Conservation (phyloP, 176 grass and related monocot species). For the Oryza rufipogon region DNA sequence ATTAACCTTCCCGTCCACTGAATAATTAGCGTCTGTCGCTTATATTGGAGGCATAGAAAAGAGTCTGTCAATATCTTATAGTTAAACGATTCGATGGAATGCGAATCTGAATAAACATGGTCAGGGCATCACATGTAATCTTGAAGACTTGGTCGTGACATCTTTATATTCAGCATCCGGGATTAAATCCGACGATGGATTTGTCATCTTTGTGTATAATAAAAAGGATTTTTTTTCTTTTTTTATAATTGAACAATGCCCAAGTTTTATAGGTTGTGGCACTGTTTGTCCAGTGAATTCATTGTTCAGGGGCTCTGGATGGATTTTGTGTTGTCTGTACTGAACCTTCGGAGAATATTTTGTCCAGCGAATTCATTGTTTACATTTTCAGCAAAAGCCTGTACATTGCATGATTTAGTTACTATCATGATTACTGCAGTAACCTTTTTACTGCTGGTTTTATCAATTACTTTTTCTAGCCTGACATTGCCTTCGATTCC, state of each 20-base stretch:
- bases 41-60: constrained; percentile 20
- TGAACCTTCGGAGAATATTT: neutral
- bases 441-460: neutral
- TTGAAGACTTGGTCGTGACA: constrained; percentile 1
- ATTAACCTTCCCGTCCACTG: constrained; percentile 7
- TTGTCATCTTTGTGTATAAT: constrained; percentile 19
- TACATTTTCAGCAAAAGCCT: neutral
- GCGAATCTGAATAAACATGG: constrained; percentile 18
- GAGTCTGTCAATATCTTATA: neutral
- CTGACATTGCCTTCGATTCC: constrained; percentile 22
- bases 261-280: constrained; percentile 17
- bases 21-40: constrained; percentile 29
- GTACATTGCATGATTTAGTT: neutral
- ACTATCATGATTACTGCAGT: neutral
- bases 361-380: neutral
- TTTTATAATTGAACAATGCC: constrained; percentile 1
- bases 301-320: neutral
- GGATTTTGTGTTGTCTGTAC: neutral
- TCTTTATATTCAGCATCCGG: constrained; percentile 41
- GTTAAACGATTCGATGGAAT: constrained; percentile 5
- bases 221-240: neutral
- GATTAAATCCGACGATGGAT: neutral
- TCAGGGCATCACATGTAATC: constrained; percentile 16
- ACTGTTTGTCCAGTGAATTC: neutral
- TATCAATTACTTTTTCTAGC: constrained; percentile 5